These are phyloP conservation scores for Hysterium pulicare DNA, from an alignment of 2,329 filamentous ascomycete genomes.

Conservation along the genomic window DNA sequence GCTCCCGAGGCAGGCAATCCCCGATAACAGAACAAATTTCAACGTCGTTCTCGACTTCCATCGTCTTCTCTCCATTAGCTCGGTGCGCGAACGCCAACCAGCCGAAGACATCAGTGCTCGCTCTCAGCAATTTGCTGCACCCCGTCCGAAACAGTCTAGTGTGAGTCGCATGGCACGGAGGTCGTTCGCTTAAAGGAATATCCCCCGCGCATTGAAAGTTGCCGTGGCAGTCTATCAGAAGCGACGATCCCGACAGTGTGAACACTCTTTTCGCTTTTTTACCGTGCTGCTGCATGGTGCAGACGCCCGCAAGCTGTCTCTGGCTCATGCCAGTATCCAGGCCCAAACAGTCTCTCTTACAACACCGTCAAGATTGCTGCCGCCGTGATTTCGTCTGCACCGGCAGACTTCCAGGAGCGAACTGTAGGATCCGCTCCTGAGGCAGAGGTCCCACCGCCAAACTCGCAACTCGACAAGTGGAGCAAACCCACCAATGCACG, in stretches of 20 bases:
- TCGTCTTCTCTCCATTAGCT: neutral
- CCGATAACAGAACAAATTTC: neutral
- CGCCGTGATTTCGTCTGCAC: neutral
- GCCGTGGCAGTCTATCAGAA: neutral
- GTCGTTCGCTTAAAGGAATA: conserved; percentile 3
- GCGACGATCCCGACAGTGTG: conserved; percentile 1
- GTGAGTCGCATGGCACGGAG: neutral
- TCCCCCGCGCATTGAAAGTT: neutral
- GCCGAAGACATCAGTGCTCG: neutral
- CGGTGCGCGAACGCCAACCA: neutral
- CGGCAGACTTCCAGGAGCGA: conserved; percentile 3
- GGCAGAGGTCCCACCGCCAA: neutral
- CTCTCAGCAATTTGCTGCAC: conserved; percentile 8
- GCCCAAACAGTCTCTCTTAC: conserved; percentile 8
- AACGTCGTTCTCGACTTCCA: conserved; percentile 7
- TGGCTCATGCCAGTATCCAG: conserved; percentile 1
- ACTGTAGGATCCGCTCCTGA: conserved; percentile 2
- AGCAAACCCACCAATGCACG: conserved; percentile 3
- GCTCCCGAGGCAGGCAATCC: too few relatives aligned
- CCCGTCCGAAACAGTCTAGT: neutral
- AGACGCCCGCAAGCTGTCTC: neutral
- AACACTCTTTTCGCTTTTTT: neutral
- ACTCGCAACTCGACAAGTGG: conserved; percentile 3
- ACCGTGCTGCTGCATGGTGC: conserved; percentile 1
- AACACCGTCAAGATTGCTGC: conserved; percentile 6